Evolutionary conservation across 192 early-diverging fungal genomes (phyloP).

Genomic region (Chytriomyces confervae): DNA sequence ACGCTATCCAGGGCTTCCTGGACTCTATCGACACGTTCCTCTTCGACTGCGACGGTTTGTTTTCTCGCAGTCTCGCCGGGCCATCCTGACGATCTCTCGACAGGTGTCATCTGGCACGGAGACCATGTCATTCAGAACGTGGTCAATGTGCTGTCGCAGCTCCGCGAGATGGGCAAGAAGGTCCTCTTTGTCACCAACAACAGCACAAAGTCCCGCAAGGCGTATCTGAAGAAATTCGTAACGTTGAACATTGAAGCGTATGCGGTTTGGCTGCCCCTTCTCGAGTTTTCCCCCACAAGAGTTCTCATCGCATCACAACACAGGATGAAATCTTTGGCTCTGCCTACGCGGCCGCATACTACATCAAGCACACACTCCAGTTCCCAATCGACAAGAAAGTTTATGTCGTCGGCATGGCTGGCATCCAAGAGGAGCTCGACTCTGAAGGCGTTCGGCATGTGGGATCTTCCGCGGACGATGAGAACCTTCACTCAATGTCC

Average conservation of each 20-base stretch:
- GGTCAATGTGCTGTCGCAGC: conserved; percentile 70
- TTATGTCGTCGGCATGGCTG: conserved; percentile 89
- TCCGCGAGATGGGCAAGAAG: conserved; percentile 73
- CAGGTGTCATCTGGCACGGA: conserved; percentile 93
- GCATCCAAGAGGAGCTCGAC: conserved; percentile 85
- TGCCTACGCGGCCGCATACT: conserved; percentile 90
- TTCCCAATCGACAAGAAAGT: conserved; percentile 89
- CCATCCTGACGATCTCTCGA: not conserved
- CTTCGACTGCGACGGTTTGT: conserved; percentile 93
- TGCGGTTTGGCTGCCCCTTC: conserved; percentile 52
- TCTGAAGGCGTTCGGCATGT: conserved; percentile 72
- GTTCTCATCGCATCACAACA: not conserved
- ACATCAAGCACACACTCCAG: conserved; percentile 79
- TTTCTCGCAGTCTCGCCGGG: not conserved
- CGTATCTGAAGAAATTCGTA: conserved; percentile 84
- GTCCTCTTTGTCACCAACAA: conserved; percentile 99
- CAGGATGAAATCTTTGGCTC: conserved; percentile 94
- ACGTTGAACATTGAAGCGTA: conserved; percentile 79
- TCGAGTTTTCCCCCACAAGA: not conserved
- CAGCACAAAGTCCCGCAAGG: conserved; percentile 82
- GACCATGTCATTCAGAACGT: conserved; percentile 71
- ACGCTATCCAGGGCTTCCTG: conserved; percentile 55
- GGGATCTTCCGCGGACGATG: conserved; percentile 62
- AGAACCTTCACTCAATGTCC: conserved; percentile 52
- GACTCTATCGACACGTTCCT: conserved; percentile 90